Evolutionary conservation across 139 green algal genomes (phyloP).

Genomic region (Diplosphaera chodatii): DNA sequence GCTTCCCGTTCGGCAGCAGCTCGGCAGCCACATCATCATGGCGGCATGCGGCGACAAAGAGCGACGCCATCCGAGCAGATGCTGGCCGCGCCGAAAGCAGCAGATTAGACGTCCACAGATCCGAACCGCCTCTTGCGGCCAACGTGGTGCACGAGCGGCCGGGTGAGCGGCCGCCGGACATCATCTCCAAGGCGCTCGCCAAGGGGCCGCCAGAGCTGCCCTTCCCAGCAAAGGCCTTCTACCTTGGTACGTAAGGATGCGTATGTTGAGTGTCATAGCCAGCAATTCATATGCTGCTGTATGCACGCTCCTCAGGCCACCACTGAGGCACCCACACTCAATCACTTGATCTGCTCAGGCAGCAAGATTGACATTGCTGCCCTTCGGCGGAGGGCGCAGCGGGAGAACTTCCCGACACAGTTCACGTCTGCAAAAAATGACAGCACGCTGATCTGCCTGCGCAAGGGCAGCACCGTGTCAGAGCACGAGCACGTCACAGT

Average conservation of each 20-base stretch:
- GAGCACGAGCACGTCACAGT: neutral
- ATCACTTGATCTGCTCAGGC: too few species aligned
- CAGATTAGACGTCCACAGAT: too few species aligned
- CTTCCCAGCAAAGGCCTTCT: conserved; percentile 21
- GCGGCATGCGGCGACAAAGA: neutral
- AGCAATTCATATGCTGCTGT: too few species aligned
- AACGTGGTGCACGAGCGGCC: neutral
- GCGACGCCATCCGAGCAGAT: neutral
- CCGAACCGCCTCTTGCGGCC: too few species aligned
- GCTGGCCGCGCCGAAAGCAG: too few species aligned
- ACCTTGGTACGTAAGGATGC: conserved; percentile 1
- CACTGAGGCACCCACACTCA: too few species aligned
- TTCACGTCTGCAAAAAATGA: neutral
- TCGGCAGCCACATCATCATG: neutral
- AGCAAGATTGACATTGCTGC: conserved; percentile 15
- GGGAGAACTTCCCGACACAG: neutral
- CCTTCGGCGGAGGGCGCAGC: neutral
- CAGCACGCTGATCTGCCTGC: conserved; percentile 4
- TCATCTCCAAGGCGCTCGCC: neutral
- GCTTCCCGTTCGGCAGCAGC: neutral
- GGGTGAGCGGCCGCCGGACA: neutral
- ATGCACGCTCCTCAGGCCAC: too few species aligned
- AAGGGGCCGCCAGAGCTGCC: conserved; percentile 1
- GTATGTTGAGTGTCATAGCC: too few species aligned
- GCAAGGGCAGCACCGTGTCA: neutral